Conservation (phyloP, 1,139 yeast species). For the Insectozyma bohioensis region DNA sequence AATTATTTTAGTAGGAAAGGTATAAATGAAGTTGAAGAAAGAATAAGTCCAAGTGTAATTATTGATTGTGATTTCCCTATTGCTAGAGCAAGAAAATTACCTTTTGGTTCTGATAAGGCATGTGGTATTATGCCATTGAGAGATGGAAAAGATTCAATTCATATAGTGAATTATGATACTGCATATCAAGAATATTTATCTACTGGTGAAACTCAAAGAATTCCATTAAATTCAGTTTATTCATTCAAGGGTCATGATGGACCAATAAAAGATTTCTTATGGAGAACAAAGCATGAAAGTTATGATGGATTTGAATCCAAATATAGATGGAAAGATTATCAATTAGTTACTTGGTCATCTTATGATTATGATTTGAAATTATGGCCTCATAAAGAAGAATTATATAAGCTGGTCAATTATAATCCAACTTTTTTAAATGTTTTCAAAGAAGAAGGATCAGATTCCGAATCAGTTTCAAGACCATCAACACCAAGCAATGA, state of each 20-base stretch:
- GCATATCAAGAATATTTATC: conserved; percentile 41
- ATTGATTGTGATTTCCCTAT: conserved; percentile 80
- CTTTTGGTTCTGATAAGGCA: conserved; percentile 76
- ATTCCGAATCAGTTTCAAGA: conserved; percentile 15
- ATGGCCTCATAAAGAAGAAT: conserved; percentile 70
- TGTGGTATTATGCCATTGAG: conserved; percentile 88
- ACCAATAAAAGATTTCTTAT: conserved; percentile 81
- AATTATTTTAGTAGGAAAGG: conserved; percentile 29
- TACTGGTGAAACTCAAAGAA: conserved; percentile 27
- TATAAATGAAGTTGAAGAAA: conserved; percentile 12
- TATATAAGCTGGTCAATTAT: conserved; percentile 61
- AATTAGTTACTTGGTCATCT: conserved; percentile 90
- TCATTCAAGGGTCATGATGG: conserved; percentile 80
- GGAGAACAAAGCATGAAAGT: conserved; percentile 62
- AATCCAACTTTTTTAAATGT: conserved; percentile 39
- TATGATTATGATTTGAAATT: conserved; percentile 75
- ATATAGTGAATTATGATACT: conserved; percentile 56
- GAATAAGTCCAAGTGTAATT: conserved; percentile 50
- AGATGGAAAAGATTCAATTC: conserved; percentile 80
- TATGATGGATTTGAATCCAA: conserved; percentile 40
- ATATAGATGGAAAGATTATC: conserved; percentile 74
- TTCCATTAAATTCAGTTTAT: conserved; percentile 46
- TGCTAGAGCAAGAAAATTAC: conserved; percentile 82
- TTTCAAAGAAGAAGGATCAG: conserved; percentile 25
- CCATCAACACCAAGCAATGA: conserved; percentile 10